Percentiles rank a stretch among this genome's conserved stretches.
Evolutionary conservation across 83 land plant species (phyloP).

Genomic region (Thuja plicata): DNA sequence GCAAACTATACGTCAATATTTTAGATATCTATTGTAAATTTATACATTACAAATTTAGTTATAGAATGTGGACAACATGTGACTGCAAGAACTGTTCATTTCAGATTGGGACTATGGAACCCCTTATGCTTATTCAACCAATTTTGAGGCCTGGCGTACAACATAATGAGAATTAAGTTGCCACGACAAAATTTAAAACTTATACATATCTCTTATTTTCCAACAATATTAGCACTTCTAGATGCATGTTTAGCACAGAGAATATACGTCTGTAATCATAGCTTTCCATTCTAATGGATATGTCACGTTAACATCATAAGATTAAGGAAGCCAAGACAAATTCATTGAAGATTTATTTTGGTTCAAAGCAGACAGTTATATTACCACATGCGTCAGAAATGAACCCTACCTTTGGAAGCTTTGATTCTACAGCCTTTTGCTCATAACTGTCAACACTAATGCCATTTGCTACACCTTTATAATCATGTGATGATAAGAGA

Average conservation of each 20-base stretch:
- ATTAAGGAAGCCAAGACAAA: not conserved
- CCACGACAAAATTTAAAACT: not conserved
- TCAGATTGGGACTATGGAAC: not conserved
- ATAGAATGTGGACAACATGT: not conserved
- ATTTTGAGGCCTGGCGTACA: not conserved
- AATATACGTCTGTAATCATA: not conserved
- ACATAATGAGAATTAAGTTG: not conserved
- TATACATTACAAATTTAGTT: not conserved
- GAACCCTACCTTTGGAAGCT: conserved; percentile 18
- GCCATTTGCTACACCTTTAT: conserved; percentile 11
- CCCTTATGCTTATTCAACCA: not conserved
- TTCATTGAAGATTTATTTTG: not conserved
- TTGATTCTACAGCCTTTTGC: conserved; percentile 22
- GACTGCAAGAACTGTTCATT: not conserved
- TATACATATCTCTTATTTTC: not conserved
- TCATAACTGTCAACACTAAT: not conserved
- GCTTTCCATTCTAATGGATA: not conserved
- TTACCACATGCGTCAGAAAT: conserved; percentile 2
- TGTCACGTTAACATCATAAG: not conserved
- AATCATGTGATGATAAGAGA: not conserved
- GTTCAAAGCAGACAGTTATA: not conserved
- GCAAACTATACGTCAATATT: not conserved
- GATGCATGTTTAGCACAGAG: not conserved
- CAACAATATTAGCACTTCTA: not conserved
- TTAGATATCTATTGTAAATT: not conserved